Evolutionary conservation across 2,329 filamentous ascomycete species (phyloP), one percentile per base, ranked within the genome.

Genomic region (Penicillium hordei): DNA sequence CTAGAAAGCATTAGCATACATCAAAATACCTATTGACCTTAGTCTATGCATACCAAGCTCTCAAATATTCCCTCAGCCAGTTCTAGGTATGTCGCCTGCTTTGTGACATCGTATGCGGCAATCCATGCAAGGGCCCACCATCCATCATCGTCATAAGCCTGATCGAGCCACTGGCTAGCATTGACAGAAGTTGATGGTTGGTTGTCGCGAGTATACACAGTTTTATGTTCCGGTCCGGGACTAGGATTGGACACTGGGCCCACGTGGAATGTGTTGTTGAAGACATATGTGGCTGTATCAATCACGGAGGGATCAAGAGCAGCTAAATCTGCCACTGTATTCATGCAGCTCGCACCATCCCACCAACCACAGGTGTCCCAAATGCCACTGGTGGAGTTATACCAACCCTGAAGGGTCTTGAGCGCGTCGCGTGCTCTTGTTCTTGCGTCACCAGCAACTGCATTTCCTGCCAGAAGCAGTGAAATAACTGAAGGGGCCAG

Each of bases 291-390:
- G 2, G 75, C 78, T 0, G 72, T 67, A 0, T 65, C 59, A n/a
- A 65, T 65, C 53, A 72, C 72, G 19, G 62, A 72, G 44, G 64
- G 65, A 55, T 77, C 74, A 29, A 74, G 48, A 1, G 71, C 70
- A 8, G 77, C 76, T 25, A 84, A 72, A 55, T 90, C 84, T 51
- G 81, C 82, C 19, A 90, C 72, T 3, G 80, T 81, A 0, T 86
- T 89, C 58, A 91, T 75, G 57, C 81, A 81, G 68, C 90, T 91
- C 44, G 83, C 89, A 52, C 82, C 82, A 68, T 90, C 89, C 89
- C 89, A 91, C 89, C 89, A 91, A n/a, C 82, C 81, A 8, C 82
- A 80, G 0, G 82, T 81, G 54, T 84, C 74, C 86, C 86, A 91
- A 13, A 89, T 76, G 4, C 89, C 88, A 1, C 80, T 85, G 5